Evolutionary conservation across 768 basidiomycete species (phyloP).

Genomic region (Mycena rosella): DNA sequence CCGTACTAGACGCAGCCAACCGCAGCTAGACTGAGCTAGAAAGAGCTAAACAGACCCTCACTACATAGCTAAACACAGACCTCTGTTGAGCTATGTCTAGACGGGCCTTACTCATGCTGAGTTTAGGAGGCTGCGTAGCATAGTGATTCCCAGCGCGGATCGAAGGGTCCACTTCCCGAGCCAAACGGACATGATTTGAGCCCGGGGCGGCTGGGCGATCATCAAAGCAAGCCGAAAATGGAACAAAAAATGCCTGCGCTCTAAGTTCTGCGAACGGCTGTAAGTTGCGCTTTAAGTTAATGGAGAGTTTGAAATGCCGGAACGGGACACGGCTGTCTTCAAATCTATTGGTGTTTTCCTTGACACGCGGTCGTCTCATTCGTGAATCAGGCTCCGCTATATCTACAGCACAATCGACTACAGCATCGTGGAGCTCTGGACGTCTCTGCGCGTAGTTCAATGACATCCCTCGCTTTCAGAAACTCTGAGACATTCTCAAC

Average conservation of each 20-base stretch:
- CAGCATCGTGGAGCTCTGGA: not conserved
- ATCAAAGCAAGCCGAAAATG: slow-evolving; percentile 3
- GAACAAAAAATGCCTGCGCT: not conserved
- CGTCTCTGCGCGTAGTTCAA: not conserved
- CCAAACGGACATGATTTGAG: slow-evolving; percentile 3
- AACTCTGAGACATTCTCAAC: not conserved
- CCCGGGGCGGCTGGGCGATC: slow-evolving; percentile 1
- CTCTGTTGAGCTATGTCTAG: too few relatives aligned
- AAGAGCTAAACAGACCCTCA: too few relatives aligned
- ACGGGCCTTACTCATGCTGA: too few relatives aligned
- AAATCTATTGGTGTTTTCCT: not conserved
- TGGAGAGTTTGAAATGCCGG: slow-evolving; percentile 9
- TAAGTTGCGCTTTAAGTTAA: not conserved
- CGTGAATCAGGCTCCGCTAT: not conserved
- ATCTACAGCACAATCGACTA: not conserved
- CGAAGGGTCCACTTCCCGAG: not conserved
- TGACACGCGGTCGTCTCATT: not conserved
- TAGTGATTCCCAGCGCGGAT: not conserved
- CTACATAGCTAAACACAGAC: too few relatives aligned
- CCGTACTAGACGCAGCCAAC: too few relatives aligned
- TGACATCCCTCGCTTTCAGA: not conserved
- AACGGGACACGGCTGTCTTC: not conserved
- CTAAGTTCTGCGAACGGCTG: too few relatives aligned
- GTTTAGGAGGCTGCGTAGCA: too few relatives aligned
- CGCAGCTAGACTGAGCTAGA: too few relatives aligned